A percentile compares a stretch with the other conserved stretches of the same genome.
Conservation (phyloP, 768 basidiomycete genomes). For the Russula olivacea region DNA sequence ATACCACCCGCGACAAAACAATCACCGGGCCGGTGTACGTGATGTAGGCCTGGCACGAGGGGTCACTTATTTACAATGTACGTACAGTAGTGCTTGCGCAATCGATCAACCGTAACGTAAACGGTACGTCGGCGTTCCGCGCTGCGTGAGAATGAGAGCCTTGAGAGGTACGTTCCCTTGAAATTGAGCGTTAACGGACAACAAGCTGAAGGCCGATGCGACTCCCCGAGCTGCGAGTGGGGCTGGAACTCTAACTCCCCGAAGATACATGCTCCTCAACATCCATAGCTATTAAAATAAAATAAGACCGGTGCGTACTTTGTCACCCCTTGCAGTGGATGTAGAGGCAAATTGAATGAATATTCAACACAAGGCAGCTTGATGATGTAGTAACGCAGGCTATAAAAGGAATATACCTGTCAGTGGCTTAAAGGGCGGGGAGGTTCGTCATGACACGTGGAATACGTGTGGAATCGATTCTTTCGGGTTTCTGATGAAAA, state of each 20-base stretch:
- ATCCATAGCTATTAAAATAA: slow-evolving; percentile 35
- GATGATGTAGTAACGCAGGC: too few relatives aligned
- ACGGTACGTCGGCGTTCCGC: slow-evolving; percentile 37
- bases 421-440: slow-evolving; percentile 35
- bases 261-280: slow-evolving; percentile 45
- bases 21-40: slow-evolving; percentile 37
- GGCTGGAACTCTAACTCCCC: slow-evolving; percentile 41
- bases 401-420: slow-evolving; percentile 29
- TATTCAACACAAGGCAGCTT: slow-evolving; percentile 37
- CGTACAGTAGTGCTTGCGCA: too few relatives aligned
- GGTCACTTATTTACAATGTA: too few relatives aligned
- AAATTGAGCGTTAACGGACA: neutral
- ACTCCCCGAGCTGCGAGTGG: slow-evolving; percentile 38
- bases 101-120: slow-evolving; percentile 28
- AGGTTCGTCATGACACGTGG: slow-evolving; percentile 25
- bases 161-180: slow-evolving; percentile 15
- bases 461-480: neutral
- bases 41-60: slow-evolving; percentile 33
- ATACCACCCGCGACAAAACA: slow-evolving; percentile 41
- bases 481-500: slow-evolving; percentile 29
- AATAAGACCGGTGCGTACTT: slow-evolving; percentile 23
- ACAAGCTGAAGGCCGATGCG: slow-evolving; percentile 23
- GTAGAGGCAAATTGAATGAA: neutral
- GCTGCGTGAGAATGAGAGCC: slow-evolving; percentile 25
- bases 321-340: neutral